These are phyloP conservation scores for Marvania coccoides DNA, from an alignment of 139 green algal genomes.

Conservation along the genomic window DNA sequence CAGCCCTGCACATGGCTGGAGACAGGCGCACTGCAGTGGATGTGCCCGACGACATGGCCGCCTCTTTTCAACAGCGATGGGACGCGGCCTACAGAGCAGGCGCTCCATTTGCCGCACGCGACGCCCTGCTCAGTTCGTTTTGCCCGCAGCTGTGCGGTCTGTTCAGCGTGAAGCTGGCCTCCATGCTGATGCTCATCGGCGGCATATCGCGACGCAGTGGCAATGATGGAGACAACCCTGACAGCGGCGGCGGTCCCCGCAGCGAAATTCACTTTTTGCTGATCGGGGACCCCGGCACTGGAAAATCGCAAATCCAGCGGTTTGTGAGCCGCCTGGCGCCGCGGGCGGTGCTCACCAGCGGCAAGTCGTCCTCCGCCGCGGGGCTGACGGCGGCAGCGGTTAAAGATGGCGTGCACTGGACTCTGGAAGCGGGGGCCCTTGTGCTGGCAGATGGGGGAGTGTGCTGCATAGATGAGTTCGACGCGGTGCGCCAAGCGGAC, in stretches of 20 bases:
- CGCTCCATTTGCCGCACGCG: not conserved
- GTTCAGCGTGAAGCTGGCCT: slow-evolving; percentile 67
- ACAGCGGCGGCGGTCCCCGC: slow-evolving; percentile 38
- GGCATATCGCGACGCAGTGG: slow-evolving; percentile 40
- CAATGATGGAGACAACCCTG: slow-evolving; percentile 1
- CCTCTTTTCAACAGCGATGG: not conserved
- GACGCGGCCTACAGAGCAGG: not conserved
- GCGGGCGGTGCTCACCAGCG: slow-evolving; percentile 66
- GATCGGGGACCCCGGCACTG: slow-evolving; percentile 82
- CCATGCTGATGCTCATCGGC: slow-evolving; percentile 68
- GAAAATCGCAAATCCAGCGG: slow-evolving; percentile 76
- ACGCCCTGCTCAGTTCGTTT: slow-evolving; percentile 17
- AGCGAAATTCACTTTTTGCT: slow-evolving; percentile 85
- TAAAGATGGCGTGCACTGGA: slow-evolving; percentile 70
- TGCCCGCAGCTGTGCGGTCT: slow-evolving; percentile 70
- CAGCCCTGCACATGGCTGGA: not conserved
- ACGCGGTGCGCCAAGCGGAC: slow-evolving; percentile 65
- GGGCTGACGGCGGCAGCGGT: slow-evolving; percentile 79
- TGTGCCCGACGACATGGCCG: not conserved
- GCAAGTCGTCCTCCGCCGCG: slow-evolving; percentile 55
- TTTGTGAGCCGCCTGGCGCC: slow-evolving; percentile 56
- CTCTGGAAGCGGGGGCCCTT: slow-evolving; percentile 72
- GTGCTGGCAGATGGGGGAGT: slow-evolving; percentile 83
- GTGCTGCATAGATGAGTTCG: slow-evolving; percentile 89
- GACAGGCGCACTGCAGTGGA: not conserved